Evolutionary conservation across 257 asterid genomes (phyloP).

Genomic region (Rhazya stricta): DNA sequence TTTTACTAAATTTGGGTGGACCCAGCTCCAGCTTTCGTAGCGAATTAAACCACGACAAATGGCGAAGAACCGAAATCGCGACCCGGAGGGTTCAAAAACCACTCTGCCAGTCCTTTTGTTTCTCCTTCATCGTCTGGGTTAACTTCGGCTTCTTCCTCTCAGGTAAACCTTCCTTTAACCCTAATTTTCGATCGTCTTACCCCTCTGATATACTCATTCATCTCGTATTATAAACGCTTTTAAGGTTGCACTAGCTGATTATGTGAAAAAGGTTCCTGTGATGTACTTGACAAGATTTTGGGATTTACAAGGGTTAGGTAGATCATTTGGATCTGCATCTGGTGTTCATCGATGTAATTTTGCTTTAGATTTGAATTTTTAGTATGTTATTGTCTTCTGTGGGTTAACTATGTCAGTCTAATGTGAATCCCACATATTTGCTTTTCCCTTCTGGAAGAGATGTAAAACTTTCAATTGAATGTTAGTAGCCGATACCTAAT

Average conservation of each 20-base stretch:
- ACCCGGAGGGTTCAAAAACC: not conserved
- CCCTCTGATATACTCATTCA: not conserved
- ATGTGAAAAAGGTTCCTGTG: too few relatives aligned
- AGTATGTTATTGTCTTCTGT: not conserved
- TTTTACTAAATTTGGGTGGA: not conserved
- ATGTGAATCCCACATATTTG: not conserved
- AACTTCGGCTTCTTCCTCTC: not conserved
- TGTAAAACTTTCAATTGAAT: too few relatives aligned
- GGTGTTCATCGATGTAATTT: not conserved
- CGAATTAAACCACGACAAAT: conserved; percentile 1
- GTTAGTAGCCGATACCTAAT: not conserved
- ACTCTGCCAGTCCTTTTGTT: not conserved
- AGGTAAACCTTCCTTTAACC: conserved; percentile 4
- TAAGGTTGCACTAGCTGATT: not conserved
- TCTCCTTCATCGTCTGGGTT: not conserved
- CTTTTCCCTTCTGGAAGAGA: not conserved
- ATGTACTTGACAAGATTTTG: not conserved
- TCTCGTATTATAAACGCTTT: not conserved
- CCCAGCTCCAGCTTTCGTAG: not conserved
- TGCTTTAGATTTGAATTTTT: not conserved
- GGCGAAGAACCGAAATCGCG: not conserved
- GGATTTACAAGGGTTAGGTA: not conserved
- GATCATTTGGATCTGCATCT: not conserved
- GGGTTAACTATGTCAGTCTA: not conserved
- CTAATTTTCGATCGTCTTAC: not conserved